Percentiles rank a stretch among this genome's conserved stretches.
Evolutionary conservation across 2,329 filamentous ascomycete genomes (phyloP).

Genomic region (Trichophyton benhamiae): DNA sequence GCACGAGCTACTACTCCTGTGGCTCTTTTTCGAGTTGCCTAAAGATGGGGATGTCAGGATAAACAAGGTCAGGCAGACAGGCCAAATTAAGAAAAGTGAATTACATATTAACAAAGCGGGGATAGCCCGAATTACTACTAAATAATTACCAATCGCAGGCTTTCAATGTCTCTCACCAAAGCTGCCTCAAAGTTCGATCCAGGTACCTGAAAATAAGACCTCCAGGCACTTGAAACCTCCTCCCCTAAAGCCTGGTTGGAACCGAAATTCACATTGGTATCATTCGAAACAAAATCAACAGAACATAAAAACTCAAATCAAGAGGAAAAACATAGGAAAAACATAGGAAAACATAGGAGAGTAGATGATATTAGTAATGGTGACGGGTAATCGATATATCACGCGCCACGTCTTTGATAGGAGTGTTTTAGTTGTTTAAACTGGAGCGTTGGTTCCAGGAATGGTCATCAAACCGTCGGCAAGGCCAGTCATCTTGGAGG

Average conservation of each 20-base stretch:
- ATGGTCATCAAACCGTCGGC: slow-evolving; percentile 1
- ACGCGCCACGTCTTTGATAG: no score
- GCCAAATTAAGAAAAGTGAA: neutral
- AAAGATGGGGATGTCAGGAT: neutral
- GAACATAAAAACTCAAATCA: neutral
- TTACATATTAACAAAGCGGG: neutral
- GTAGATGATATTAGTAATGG: neutral
- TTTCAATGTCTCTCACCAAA: neutral
- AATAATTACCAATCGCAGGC: neutral
- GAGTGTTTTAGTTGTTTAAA: neutral
- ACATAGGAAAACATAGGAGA: neutral
- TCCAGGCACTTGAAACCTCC: neutral
- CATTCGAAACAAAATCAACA: neutral
- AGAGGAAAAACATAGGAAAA: neutral
- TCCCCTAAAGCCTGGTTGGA: neutral
- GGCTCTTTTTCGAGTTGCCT: neutral
- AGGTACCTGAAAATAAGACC: neutral
- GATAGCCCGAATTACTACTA: neutral
- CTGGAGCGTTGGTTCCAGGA: slow-evolving; percentile 1
- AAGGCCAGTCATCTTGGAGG: neutral
- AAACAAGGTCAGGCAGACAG: neutral
- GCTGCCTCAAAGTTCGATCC: neutral
- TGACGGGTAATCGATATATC: no score
- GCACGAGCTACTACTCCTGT: no score
- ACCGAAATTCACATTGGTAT: neutral